Base-by-base conservation (phyloP, 306 rosid genomes). In the Coriaria nepalensis region DNA sequence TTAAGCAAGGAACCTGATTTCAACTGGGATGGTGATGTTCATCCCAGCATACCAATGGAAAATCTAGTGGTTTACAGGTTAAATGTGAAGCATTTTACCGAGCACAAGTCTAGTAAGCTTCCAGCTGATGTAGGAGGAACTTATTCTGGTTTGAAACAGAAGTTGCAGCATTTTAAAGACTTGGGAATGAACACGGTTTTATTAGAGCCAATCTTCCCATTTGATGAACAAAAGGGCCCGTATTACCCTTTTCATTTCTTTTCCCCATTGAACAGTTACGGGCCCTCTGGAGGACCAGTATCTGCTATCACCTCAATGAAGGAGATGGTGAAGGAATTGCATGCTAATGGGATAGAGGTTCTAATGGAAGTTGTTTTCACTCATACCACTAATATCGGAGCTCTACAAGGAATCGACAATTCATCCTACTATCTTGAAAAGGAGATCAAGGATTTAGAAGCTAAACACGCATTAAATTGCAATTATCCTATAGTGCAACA, bases 341-440 rank as follows among this genome's bases (percentile, higher is more conserved):
- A 84, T 71, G 82, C 84, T 52, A 73, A 78, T 49, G 92, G 94
- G 43, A 62, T 90, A 55, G 94, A 90, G 71, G 94, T 90, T 71
- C 64, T 81, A 5, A 39, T 85, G 71, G 97, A 90, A 71, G 94
- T 90, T 67, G 94, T 77, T 77, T 75, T 84, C 68, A 75, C 95
- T 51, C 82, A 74, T 52, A 77, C 95, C 38, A 74, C 82, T n/a
- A 69, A 57, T 13, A 29, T 34, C 36, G 87, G 73, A 57, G 78
- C 90, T n/a, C 73, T 90, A 50, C 83, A 75, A 61, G 92, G 95
- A 49, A 77, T 90, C 7, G 92, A 90, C 47, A 79, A 71, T 52
- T 55, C 60, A 33, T 72, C 79, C 35, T 90, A 90, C 64, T 90
- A 90, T 45, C 47, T 47, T 57, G 42, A 20, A 33, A 59, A 69